phyloP scores from a whole-genome alignment of 768 basidiomycete genomes.

The Tylopilus balloui region DNA sequence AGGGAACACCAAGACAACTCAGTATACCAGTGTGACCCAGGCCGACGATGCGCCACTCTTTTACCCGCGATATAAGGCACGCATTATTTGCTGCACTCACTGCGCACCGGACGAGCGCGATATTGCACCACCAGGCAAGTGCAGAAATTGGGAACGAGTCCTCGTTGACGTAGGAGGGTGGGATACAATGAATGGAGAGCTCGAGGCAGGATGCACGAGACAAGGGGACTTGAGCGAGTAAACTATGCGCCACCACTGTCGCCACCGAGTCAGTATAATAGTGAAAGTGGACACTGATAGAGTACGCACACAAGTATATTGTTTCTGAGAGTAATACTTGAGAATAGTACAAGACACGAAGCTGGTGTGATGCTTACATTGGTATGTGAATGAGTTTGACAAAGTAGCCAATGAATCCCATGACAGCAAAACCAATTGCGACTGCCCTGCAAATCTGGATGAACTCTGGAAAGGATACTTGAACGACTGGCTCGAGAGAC shows the following conservation, averaged over 20 bases:
- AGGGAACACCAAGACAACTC: conserved; percentile 3
- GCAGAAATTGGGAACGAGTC: conserved; percentile 2
- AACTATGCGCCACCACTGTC: conserved; percentile 71
- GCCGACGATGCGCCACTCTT: background rate
- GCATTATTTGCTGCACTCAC: conserved; percentile 1
- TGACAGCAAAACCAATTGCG: conserved; percentile 94
- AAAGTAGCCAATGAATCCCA: conserved; percentile 99
- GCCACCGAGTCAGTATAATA: conserved; percentile 24
- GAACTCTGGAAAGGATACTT: conserved; percentile 60
- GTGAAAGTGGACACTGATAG: background rate
- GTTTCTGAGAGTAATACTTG: conserved; percentile 54
- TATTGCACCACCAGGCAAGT: background rate
- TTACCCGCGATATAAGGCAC: conserved; percentile 2
- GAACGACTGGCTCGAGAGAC: background rate
- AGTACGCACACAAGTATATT: conserved; percentile 92
- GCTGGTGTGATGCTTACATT: conserved; percentile 59
- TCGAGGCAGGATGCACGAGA: conserved; percentile 10
- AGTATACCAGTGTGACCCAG: conserved; percentile 10
- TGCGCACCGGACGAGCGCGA: background rate
- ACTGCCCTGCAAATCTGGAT: conserved; percentile 93
- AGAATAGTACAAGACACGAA: conserved; percentile 2
- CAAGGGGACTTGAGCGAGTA: conserved; percentile 10
- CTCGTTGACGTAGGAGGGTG: conserved; percentile 14
- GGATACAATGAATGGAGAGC: conserved; percentile 18
- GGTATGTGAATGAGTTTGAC: conserved; percentile 98